Percentiles rank a stretch among this genome's conserved stretches.
phyloP scores from a whole-genome alignment of 176 grass and related monocot species.

The Puya raimondii region DNA sequence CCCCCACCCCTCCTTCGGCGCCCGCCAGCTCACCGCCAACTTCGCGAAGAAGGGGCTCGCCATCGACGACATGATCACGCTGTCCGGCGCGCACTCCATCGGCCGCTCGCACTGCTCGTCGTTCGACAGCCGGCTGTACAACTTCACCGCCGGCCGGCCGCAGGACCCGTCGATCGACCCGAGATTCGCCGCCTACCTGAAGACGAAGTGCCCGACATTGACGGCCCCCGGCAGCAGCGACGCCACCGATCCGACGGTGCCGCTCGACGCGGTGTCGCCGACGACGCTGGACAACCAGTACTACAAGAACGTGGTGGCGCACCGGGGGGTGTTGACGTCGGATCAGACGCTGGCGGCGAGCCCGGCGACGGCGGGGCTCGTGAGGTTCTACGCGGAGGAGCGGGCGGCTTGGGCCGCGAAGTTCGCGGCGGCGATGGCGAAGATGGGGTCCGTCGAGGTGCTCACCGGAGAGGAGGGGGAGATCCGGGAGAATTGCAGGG shows the following conservation, averaged over 20 bases:
- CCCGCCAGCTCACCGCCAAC: constrained; percentile 2
- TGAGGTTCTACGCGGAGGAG: constrained; percentile 11
- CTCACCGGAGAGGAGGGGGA: constrained; percentile 34
- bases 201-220: constrained; percentile 27
- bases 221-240: constrained; percentile 5
- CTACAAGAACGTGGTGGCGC: constrained; percentile 36
- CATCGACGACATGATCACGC: constrained; percentile 32
- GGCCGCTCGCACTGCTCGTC: constrained; percentile 40
- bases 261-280: constrained; percentile 33
- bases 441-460: constrained; percentile 32
- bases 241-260: constrained; percentile 29
- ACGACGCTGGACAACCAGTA: constrained; percentile 33
- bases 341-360: constrained; percentile 23
- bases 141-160: constrained; percentile 7
- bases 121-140: constrained; percentile 33
- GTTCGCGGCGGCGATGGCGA: constrained; percentile 23
- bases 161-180: constrained; percentile 25
- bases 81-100: constrained; percentile 35
- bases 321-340: constrained; percentile 24
- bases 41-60: constrained; percentile 29
- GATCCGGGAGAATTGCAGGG: constrained; percentile 32
- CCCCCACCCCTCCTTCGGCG: background rate
- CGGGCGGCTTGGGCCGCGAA: constrained; percentile 3
- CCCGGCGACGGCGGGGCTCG: constrained; percentile 11
- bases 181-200: constrained; percentile 15